Base-by-base conservation (phyloP, 306 rosid species). In the Gastrolobium villosum region DNA sequence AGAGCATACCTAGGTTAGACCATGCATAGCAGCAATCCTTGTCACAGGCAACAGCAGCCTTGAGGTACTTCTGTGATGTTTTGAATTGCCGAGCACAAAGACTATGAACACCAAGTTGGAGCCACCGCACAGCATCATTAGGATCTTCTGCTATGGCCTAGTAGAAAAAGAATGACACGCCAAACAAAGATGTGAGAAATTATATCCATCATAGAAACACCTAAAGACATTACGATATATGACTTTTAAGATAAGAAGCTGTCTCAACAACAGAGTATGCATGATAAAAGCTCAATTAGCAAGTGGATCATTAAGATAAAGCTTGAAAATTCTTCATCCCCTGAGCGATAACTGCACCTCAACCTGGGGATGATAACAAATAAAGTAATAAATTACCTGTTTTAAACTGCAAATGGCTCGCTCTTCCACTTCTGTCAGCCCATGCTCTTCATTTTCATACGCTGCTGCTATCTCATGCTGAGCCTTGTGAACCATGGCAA, bases 91-190 rank as follows among this genome's bases (percentile, higher is more conserved):
- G 88, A 7, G 96, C 86, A 81, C 91, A 88, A 31, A 95, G 98
- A 80, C 85, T 89, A 83, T 95, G 99, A 61, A 92, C 94, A 46
- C 98, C 99, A 63, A 92, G 93, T 85, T 95, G 99, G 82, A 89
- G 97, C 99, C 97, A 95, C 55, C 86, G 98, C 66, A 92, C 90
- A 69, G 94, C 89, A 84, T 91, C 98, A 83, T 92, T 92, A 35
- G 98, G 98, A 81, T 91, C 89, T 85, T 92, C 99, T 4, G 99
- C 90, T 72, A 95, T 54, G 66, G 94, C 97, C 99, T 95, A 70
- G 54, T 59, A 53, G 74, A 72, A 82, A 83, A 48, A 40, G 62
- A 59, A 32, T 59, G 31, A 6, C 43, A 80, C 5, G 4, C 69
- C 72, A 52, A 63, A 54, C 70, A 35, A 57, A 39, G 13, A 59